A percentile compares a stretch with the other conserved stretches of the same genome.
phyloP scores from a whole-genome alignment of 1,284 basidiomycete genomes.

The Marasmius fiardii region DNA sequence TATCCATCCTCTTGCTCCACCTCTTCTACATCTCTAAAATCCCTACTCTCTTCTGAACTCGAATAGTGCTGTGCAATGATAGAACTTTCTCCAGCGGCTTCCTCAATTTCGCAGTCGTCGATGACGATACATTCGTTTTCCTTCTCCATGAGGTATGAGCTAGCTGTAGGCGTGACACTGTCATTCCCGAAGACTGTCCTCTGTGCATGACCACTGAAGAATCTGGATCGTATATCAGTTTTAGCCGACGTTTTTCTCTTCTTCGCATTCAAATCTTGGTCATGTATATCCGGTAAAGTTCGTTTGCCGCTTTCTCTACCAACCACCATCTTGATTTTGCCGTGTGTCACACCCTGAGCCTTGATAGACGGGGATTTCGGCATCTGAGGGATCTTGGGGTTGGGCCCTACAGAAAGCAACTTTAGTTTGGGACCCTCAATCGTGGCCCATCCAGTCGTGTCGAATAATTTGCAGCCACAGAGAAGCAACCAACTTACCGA shows the following conservation, averaged over 20 bases:
- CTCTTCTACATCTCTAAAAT: conserved; percentile 30
- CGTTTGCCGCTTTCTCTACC: conserved; percentile 72
- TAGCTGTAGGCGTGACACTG: conserved; percentile 24
- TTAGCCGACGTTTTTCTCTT: conserved; percentile 22
- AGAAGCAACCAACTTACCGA: conserved; percentile 43
- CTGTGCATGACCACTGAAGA: conserved; percentile 24
- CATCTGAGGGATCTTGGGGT: conserved; percentile 35
- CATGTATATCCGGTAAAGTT: conserved; percentile 65
- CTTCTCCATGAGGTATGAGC: conserved; percentile 40
- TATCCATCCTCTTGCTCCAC: conserved; percentile 78
- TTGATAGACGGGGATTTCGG: conserved; percentile 25
- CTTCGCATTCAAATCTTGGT: conserved; percentile 51
- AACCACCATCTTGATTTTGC: conserved; percentile 27
- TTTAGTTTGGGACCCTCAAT: conserved; percentile 10
- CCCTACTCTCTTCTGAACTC: conserved; percentile 30
- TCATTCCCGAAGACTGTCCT: conserved; percentile 4
- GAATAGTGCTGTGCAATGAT: conserved; percentile 29
- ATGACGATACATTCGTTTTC: conserved; percentile 32
- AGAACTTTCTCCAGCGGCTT: conserved; percentile 31
- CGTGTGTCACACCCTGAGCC: conserved; percentile 18
- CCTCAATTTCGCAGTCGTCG: conserved; percentile 36
- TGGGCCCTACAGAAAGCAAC: conserved; percentile 41
- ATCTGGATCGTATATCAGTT: conserved; percentile 32
- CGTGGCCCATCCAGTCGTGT: background rate
- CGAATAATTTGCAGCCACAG: conserved; percentile 22